Evolutionary conservation across 164 flowering plant genomes (phyloP), one percentile per base, ranked within the genome.

Genomic region (Brasenia schreberi): DNA sequence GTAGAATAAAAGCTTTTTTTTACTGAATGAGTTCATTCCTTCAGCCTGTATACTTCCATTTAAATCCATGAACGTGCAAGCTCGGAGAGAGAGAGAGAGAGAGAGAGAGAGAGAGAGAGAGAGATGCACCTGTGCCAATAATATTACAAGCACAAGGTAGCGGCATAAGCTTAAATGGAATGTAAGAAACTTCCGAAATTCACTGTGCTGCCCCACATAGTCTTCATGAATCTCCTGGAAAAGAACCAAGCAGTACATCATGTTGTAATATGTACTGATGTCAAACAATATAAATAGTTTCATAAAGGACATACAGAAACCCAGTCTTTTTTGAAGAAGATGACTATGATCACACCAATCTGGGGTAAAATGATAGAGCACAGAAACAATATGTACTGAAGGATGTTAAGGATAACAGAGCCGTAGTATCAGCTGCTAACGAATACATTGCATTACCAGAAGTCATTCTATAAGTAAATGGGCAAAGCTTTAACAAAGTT

Each of bases 241-340:
- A 23, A 4, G 53, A 7, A 45, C 53, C 53, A 45, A 45, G 12
- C 12, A 45, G 7, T 12, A 2, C 5, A 45, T 45, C 7, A 45
- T 45, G 53, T 7, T 12, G 5, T 45, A 7, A 45, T 7, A 45
- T 45, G 12, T 7, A 7, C 61, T 45, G 19, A 3, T 18, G 1
- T 4, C 14, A 65, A 59, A 33, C 19, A 33, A 3, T 17, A 60
- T 42, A 11, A 6, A 14, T 14, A 10, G 19, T 43, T 23, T 19
- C n/a, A n/a, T 33, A 7, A 61, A 56, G 59, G 18, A 66, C 75
- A 19, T 79, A 84, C 85, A 45, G 43, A 23, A 61, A 23, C 61
- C 85, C 79, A 79, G 61, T 80, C 75, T 11, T 75, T 76, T 73
- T 72, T 74, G 80, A 77, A 78, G 73, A 78, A 76, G 52, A 81